These are phyloP conservation scores for Tolypocladium guangdongense DNA, from an alignment of 2,329 filamentous ascomycete genomes.

Conservation along the genomic window DNA sequence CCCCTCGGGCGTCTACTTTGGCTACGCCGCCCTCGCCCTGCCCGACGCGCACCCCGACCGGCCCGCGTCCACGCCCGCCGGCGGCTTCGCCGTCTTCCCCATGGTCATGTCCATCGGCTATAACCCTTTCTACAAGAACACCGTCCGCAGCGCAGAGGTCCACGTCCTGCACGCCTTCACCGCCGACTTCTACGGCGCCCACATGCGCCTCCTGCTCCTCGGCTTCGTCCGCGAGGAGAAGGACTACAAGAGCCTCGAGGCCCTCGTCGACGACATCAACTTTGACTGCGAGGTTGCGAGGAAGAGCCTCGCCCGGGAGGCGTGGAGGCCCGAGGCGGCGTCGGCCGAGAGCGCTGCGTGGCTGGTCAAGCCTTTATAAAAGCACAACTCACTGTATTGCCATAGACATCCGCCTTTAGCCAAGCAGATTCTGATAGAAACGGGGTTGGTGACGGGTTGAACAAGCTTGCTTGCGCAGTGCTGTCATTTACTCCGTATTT, in stretches of 20 bases:
- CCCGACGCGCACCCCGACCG: conserved; percentile 35
- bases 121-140: conserved; percentile 97
- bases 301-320: conserved; percentile 56
- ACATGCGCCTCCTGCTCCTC: conserved; percentile 68
- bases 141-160: conserved; percentile 74
- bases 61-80: neutral
- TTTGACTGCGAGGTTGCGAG: conserved; percentile 78
- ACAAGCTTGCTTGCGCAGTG: neutral
- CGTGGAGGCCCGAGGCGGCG: conserved; percentile 39
- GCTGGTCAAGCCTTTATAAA: conserved; percentile 21
- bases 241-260: conserved; percentile 78
- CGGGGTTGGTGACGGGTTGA: neutral
- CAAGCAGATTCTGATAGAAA: neutral
- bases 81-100: conserved; percentile 46
- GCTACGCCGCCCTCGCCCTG: conserved; percentile 68
- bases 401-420: neutral
- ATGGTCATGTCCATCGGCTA: conserved; percentile 94
- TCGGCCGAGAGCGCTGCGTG: conserved; percentile 21
- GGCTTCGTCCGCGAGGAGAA: conserved; percentile 84
- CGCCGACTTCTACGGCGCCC: conserved; percentile 73
- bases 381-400: neutral
- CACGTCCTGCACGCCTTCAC: conserved; percentile 73
- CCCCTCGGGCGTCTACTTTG: conserved; percentile 83
- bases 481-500: neutral
- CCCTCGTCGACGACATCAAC: conserved; percentile 77